Evolutionary conservation across 306 rosid genomes (phyloP).

Genomic region (Abrus precatorius): DNA sequence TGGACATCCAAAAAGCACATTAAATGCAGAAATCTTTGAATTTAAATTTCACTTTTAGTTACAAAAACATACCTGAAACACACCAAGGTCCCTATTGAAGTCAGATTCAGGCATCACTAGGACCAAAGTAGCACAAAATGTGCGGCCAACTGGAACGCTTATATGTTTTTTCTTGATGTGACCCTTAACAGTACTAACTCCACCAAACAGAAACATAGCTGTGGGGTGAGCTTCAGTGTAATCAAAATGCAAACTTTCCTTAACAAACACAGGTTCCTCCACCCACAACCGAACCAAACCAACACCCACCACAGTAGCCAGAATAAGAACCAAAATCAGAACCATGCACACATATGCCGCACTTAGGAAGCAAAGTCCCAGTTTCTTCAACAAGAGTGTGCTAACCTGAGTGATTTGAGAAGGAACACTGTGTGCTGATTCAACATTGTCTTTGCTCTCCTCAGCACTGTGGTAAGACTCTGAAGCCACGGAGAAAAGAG

Average conservation of each 20-base stretch:
- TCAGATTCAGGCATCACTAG: constrained; percentile 89
- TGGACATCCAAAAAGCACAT: neutral
- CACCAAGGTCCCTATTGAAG: constrained; percentile 72
- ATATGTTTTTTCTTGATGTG: constrained; percentile 45
- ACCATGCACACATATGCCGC: constrained; percentile 68
- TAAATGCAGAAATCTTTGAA: no score
- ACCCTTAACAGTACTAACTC: constrained; percentile 19
- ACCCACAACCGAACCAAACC: constrained; percentile 67
- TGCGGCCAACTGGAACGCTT: constrained; percentile 78
- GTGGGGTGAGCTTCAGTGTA: constrained; percentile 70
- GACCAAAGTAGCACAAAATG: constrained; percentile 58
- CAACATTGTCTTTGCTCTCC: constrained; percentile 51
- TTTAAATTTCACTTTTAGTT: neutral
- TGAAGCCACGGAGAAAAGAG: constrained; percentile 50
- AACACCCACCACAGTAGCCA: constrained; percentile 62
- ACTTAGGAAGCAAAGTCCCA: constrained; percentile 62
- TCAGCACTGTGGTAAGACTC: constrained; percentile 63
- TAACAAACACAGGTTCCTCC: constrained; percentile 71
- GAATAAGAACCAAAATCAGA: constrained; percentile 53
- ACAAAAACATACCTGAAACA: constrained; percentile 76
- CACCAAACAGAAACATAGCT: constrained; percentile 60
- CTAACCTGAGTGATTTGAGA: constrained; percentile 46
- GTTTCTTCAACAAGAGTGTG: constrained; percentile 53
- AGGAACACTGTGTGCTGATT: constrained; percentile 55
- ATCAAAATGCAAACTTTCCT: constrained; percentile 70